A percentile compares a stretch with the other conserved stretches of the same genome.
Evolutionary conservation across 2,329 filamentous ascomycete species (phyloP).

Genomic region (Lasiodiplodia theobromae): DNA sequence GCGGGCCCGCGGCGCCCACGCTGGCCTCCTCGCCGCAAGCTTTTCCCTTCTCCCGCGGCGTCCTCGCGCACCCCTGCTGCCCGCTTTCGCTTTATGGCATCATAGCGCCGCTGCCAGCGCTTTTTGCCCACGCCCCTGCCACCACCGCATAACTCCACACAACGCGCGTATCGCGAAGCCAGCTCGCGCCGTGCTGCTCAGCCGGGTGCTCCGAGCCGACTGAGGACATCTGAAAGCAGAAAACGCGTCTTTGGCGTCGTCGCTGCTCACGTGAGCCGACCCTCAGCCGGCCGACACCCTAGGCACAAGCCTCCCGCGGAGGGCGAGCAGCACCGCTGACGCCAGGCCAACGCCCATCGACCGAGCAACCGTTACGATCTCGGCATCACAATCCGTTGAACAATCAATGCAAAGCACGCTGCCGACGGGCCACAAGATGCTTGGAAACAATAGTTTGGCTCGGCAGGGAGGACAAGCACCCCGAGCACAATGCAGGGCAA

Average conservation of each 20-base stretch:
- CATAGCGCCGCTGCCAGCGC: slow-evolving; percentile 4
- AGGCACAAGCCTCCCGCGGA: slow-evolving; percentile 9
- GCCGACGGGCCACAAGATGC: not conserved
- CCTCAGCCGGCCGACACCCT: slow-evolving; percentile 4
- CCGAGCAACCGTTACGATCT: slow-evolving; percentile 2
- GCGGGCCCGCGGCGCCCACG: not conserved
- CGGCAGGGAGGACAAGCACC: slow-evolving; percentile 18
- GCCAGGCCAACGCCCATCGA: not conserved
- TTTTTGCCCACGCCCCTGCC: slow-evolving; percentile 1
- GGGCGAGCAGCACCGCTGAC: not conserved
- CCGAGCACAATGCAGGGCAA: slow-evolving; percentile 9
- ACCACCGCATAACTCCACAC: slow-evolving; percentile 17
- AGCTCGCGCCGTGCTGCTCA: not conserved
- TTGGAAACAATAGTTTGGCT: slow-evolving; percentile 6
- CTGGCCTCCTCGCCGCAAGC: not conserved
- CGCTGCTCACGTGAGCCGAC: slow-evolving; percentile 14
- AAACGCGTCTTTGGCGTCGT: not conserved
- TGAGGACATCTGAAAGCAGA: not conserved
- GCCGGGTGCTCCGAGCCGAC: not conserved
- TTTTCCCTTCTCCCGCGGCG: not conserved
- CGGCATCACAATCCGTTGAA: not conserved
- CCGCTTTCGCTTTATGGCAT: slow-evolving; percentile 4
- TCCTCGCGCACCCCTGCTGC: slow-evolving; percentile 10
- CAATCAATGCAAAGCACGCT: not conserved
- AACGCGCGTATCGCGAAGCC: not conserved